Conservation (phyloP, 2,329 filamentous ascomycete species). For the Lachnellula occidentalis region DNA sequence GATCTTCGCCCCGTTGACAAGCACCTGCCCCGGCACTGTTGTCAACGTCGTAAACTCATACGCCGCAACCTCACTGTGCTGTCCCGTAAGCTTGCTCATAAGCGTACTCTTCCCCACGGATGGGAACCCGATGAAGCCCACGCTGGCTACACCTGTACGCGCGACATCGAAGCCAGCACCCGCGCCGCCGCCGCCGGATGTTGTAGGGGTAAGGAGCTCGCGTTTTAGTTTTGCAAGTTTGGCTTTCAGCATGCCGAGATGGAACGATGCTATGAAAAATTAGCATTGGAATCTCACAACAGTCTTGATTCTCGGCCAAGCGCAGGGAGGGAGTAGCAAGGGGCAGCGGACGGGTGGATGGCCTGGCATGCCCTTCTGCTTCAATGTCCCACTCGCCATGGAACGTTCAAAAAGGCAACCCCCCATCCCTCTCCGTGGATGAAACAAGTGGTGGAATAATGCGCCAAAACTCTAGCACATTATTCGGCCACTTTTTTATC, state of each 20-base stretch:
- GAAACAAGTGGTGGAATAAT: no score
- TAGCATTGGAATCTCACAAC: not conserved
- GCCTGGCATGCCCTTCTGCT: no score
- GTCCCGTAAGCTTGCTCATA: conserved; percentile 90
- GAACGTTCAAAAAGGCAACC: no score
- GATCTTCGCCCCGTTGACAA: conserved; percentile 94
- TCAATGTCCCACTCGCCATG: no score
- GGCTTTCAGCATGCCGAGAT: conserved; percentile 93
- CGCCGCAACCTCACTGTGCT: conserved; percentile 93
- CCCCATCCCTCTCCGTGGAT: no score
- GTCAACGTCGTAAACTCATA: conserved; percentile 99
- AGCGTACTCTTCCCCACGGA: conserved; percentile 98
- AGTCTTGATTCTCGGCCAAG: not conserved
- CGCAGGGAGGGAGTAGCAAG: no score
- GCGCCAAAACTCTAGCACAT: no score
- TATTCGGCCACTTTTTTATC: no score
- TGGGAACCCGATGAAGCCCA: conserved; percentile 97
- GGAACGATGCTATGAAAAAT: conserved; percentile 57
- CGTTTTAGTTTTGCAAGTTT: conserved; percentile 97
- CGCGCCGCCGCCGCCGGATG: conserved; percentile 79
- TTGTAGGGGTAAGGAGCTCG: conserved; percentile 81
- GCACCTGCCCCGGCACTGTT: conserved; percentile 90
- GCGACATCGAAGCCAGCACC: conserved; percentile 94
- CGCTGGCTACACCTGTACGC: conserved; percentile 91
- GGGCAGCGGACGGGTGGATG: no score